Evolutionary conservation across 1,139 yeast genomes (phyloP).

Genomic region (Hyphopichia buzzinii): DNA sequence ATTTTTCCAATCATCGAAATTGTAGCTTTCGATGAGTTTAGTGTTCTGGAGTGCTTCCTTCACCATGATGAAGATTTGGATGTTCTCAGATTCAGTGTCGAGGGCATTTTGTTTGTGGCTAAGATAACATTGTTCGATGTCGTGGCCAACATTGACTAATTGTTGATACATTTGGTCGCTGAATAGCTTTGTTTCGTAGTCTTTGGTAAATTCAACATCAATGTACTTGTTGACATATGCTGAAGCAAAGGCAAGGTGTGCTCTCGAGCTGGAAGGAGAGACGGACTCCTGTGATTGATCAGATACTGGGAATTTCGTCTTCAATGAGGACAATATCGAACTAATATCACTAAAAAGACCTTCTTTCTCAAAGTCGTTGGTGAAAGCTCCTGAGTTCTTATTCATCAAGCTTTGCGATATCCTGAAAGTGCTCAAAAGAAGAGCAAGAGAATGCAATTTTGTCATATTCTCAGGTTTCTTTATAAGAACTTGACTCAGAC

Average conservation of each 20-base stretch:
- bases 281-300: conserved; percentile 3
- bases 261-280: not conserved
- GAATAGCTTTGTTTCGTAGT: conserved; percentile 22
- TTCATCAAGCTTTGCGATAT: conserved; percentile 46
- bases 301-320: conserved; percentile 4
- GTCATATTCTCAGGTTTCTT: conserved; percentile 11
- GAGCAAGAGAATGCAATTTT: conserved; percentile 26
- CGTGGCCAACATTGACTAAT: conserved; percentile 17
- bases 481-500: conserved; percentile 1
- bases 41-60: conserved; percentile 12
- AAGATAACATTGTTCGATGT: conserved; percentile 18
- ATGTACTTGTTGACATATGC: conserved; percentile 24
- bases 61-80: conserved; percentile 17
- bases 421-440: conserved; percentile 55
- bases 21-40: conserved; percentile 10
- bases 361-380: conserved; percentile 61
- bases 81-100: conserved; percentile 14
- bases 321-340: conserved; percentile 16
- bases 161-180: conserved; percentile 17
- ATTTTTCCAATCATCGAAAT: conserved; percentile 39
- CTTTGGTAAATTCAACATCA: conserved; percentile 35
- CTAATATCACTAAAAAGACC: conserved; percentile 63
- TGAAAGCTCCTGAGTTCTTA: conserved; percentile 43
- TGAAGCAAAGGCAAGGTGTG: conserved; percentile 7
- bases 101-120: conserved; percentile 13